Evolutionary conservation across 2,329 filamentous ascomycete genomes (phyloP).

Genomic region (Cryphonectria nitschkei): DNA sequence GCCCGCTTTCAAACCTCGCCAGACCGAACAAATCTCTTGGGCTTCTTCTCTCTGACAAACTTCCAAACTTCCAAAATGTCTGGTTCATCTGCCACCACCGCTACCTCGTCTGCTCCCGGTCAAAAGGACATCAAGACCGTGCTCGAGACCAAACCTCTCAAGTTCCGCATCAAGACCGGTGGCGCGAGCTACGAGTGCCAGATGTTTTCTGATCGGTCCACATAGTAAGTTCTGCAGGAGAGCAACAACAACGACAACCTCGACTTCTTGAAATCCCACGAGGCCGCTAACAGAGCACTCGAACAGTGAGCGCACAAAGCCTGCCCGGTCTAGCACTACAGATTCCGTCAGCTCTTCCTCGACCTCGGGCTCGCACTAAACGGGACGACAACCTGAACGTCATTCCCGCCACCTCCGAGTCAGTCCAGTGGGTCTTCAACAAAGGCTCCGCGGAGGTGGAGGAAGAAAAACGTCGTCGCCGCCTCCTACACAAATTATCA

Average conservation of each 20-base stretch:
- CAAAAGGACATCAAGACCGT: constrained; percentile 33
- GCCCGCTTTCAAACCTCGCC: background rate
- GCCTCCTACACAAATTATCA: background rate
- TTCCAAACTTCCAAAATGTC: constrained; percentile 22
- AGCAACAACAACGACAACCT: background rate
- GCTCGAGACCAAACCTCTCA: constrained; percentile 46
- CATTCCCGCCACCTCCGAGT: background rate
- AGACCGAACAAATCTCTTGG: background rate
- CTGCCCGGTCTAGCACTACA: constrained; percentile 26
- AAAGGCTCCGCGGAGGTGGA: background rate
- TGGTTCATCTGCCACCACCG: constrained; percentile 13
- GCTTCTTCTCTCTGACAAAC: background rate
- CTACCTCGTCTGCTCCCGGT: constrained; percentile 13
- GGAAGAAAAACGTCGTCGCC: background rate
- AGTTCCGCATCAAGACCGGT: constrained; percentile 51
- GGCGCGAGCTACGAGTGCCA: constrained; percentile 42
- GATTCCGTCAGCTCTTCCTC: constrained; percentile 28
- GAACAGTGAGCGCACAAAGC: constrained; percentile 29
- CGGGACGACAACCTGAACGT: background rate
- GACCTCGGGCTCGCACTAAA: constrained; percentile 29
- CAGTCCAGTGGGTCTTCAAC: background rate
- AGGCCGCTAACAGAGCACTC: background rate
- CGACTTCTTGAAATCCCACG: background rate
- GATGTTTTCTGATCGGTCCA: constrained; percentile 45
- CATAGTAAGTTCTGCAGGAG: constrained; percentile 43